phyloP scores from a whole-genome alignment of 139 green algal species.

The Chlamydomonas eustigma region DNA sequence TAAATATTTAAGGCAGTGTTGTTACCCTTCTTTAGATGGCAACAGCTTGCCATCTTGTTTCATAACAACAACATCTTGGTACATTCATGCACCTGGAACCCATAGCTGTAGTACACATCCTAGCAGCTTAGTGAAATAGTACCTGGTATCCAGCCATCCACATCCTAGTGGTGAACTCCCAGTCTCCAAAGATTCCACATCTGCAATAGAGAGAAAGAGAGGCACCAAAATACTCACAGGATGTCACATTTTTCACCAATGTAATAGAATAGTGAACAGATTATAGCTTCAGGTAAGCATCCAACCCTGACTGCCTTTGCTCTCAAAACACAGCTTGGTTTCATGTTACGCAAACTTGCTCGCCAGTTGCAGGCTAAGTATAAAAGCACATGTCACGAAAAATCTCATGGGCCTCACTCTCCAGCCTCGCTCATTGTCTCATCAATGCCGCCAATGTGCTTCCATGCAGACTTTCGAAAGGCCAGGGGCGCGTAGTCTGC shows the following conservation, averaged over 20 bases:
- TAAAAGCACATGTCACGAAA: not conserved
- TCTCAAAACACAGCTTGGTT: not conserved
- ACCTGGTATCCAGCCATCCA: slow-evolving; percentile 30
- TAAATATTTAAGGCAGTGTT: too few relatives aligned
- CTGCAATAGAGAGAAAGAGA: not conserved
- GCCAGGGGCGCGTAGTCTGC: slow-evolving; percentile 26
- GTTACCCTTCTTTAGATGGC: not conserved
- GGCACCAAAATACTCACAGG: not conserved
- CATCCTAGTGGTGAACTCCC: slow-evolving; percentile 19
- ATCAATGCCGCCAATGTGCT: slow-evolving; percentile 20
- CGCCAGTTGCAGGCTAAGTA: not conserved
- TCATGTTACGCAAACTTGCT: not conserved
- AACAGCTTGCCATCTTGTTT: too few relatives aligned
- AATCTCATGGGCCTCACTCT: slow-evolving; percentile 19
- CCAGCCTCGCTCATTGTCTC: slow-evolving; percentile 16
- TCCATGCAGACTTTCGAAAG: slow-evolving; percentile 4
- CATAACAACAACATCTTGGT: too few relatives aligned
- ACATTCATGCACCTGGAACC: too few relatives aligned
- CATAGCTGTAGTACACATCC: too few relatives aligned
- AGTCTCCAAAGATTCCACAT: slow-evolving; percentile 30
- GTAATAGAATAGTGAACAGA: not conserved
- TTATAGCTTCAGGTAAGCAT: not conserved
- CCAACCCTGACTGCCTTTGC: not conserved
- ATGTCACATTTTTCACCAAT: not conserved
- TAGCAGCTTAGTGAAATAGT: too few relatives aligned